Conservation (phyloP, 2,329 filamentous ascomycete species). For the Tolypocladium endophyticum region DNA sequence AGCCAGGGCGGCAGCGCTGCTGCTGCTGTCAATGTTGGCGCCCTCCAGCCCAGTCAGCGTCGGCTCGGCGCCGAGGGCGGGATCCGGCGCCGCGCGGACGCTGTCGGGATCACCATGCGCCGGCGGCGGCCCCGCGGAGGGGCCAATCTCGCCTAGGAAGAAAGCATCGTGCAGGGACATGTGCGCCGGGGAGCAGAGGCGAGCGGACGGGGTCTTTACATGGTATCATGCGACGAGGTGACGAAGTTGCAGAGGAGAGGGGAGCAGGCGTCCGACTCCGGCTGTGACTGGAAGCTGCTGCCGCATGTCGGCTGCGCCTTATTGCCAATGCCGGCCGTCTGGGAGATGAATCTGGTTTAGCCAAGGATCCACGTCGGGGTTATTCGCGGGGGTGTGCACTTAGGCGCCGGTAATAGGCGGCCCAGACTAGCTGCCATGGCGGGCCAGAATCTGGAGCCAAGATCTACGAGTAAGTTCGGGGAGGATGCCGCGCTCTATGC, state of each 20-base stretch:
- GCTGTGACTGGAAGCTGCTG: background rate
- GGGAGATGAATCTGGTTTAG: background rate
- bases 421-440: background rate
- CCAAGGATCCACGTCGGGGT: background rate
- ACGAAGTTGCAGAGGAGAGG: background rate
- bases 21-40: background rate
- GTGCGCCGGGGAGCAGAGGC: background rate
- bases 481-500: background rate
- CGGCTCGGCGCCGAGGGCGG: background rate
- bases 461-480: background rate
- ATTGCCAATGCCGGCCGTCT: background rate
- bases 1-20: background rate
- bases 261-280: background rate
- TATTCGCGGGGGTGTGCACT: background rate
- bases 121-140: background rate
- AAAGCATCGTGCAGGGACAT: constrained; percentile 4
- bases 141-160: constrained; percentile 2
- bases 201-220: background rate
- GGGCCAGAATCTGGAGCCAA: background rate
- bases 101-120: background rate
- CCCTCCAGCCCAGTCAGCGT: background rate
- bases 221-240: background rate
- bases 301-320: background rate
- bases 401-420: background rate
- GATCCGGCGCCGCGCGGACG: background rate